These are phyloP conservation scores for Ustilago curta DNA, from an alignment of 1,284 basidiomycete genomes.

Conservation along the genomic window DNA sequence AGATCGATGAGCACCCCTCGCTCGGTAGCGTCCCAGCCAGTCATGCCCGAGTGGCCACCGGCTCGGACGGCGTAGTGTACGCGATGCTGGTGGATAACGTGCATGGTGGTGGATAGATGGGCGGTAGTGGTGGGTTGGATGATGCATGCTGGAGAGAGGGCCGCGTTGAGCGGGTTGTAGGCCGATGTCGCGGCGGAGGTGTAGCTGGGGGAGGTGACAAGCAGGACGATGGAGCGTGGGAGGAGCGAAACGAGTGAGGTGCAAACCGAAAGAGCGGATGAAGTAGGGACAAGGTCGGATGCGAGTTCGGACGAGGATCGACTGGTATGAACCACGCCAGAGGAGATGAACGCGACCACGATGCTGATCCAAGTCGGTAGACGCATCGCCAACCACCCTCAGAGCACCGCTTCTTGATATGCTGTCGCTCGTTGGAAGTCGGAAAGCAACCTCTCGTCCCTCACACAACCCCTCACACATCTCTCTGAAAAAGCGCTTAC, in stretches of 20 bases:
- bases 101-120: conserved; percentile 18
- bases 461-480: too few species aligned
- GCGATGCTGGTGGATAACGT: conserved; percentile 12
- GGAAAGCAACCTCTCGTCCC: too few species aligned
- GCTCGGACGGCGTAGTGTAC: conserved; percentile 49
- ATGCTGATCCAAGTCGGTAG: too few species aligned
- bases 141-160: conserved; percentile 30
- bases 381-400: too few species aligned
- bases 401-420: too few species aligned
- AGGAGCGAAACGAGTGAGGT: background rate
- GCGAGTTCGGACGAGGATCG: too few species aligned
- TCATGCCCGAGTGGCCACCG: conserved; percentile 53
- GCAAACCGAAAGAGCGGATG: conserved; percentile 2
- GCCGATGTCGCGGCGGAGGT: conserved; percentile 4
- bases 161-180: conserved; percentile 43
- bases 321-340: too few species aligned
- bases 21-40: conserved; percentile 34
- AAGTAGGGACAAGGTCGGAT: background rate
- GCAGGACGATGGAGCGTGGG: background rate
- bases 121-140: conserved; percentile 20
- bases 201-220: conserved; percentile 25
- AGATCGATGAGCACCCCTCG: conserved; percentile 48
- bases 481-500: too few species aligned
- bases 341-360: too few species aligned
- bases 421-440: too few species aligned